Evolutionary conservation across 495 filamentous ascomycete genomes (phyloP), one percentile per base, ranked within the genome.

Genomic region (Podospora pseudopauciseta): DNA sequence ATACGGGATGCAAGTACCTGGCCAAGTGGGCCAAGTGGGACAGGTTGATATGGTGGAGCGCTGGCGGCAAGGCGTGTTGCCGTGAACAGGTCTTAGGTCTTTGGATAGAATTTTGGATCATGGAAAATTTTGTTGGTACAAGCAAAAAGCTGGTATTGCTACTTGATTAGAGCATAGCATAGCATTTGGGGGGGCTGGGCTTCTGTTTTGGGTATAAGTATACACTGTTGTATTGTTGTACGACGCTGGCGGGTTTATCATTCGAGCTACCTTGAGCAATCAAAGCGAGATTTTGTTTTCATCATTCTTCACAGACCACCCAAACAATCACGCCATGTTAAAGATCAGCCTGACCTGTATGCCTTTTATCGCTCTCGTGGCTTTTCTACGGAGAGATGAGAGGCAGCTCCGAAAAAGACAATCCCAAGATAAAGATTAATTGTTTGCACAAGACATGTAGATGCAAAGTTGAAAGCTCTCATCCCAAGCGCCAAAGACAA

Each of bases 31-130:
- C 39, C 58, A 65, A 87, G 73, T 91, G 91, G 55, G 55, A 19
- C n/a, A 26, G n/a, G 55, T 58, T n/a, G 55, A 58, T 64, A 86
- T 91, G 80, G 93, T 98, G 72, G 93, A 98, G 79, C 86, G 90
- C 67, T 98, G 94, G 94, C 86, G 94, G 73, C 88, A 92, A 79
- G 91, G 92, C 71, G 86, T 97, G 63, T 83, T 85, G 83, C 84
- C 85, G 69, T 86, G 20, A 62, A 49, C 34, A 39, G 11, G 11
- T 11, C 34, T 39, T 39, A 11, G 9, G 39, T 49, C 39, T 49
- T 16, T 18, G 13, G 39, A 49, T 49, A 49, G 39, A 49, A 16
- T 9, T 49, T 49, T 49, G 39, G 39, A 49, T 49, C 9, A 49
- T 18, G 15, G 39, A 39, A 0, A 39, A 6, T 11, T 39, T 6